A percentile compares a stretch with the other conserved stretches of the same genome.
phyloP scores from a whole-genome alignment of 2,329 filamentous ascomycete genomes.

The Elsinoe ampelina region DNA sequence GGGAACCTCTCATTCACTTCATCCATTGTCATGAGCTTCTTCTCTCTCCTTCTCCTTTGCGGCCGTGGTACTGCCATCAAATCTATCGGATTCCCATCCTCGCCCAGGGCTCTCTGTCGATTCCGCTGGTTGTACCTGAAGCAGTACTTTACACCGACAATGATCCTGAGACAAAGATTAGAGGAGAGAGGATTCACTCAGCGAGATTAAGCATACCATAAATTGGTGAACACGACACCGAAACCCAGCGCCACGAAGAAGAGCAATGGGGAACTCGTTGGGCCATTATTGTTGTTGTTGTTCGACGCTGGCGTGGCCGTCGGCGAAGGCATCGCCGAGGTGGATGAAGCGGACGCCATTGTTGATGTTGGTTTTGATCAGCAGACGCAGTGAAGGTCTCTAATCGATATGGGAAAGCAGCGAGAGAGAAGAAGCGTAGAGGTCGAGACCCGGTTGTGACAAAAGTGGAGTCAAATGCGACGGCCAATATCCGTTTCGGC shows the following conservation, averaged over 20 bases:
- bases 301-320: constrained; percentile 22
- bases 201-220: constrained; percentile 60
- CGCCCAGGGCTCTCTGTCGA: constrained; percentile 65
- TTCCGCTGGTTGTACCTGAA: constrained; percentile 96
- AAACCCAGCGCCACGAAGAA: constrained; percentile 97
- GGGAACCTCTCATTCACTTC: constrained; percentile 98
- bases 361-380: not conserved
- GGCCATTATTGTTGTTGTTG: constrained; percentile 31
- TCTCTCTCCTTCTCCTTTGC: constrained; percentile 80
- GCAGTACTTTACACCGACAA: constrained; percentile 98
- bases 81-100: constrained; percentile 75
- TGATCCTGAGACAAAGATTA: constrained; percentile 60
- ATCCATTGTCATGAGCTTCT: constrained; percentile 98
- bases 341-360: constrained; percentile 14
- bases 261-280: constrained; percentile 63
- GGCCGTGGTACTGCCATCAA: constrained; percentile 76
- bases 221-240: constrained; percentile 95
- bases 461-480: not conserved
- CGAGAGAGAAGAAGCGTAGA: not conserved
- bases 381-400: constrained; percentile 9
- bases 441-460: not conserved
- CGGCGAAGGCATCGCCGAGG: constrained; percentile 19
- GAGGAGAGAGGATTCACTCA: not conserved
- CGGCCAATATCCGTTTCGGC: constrained; percentile 10
- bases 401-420: not conserved